These are phyloP conservation scores for Metschnikowia hibisci DNA, from an alignment of 805 yeast species.

Conservation along the genomic window DNA sequence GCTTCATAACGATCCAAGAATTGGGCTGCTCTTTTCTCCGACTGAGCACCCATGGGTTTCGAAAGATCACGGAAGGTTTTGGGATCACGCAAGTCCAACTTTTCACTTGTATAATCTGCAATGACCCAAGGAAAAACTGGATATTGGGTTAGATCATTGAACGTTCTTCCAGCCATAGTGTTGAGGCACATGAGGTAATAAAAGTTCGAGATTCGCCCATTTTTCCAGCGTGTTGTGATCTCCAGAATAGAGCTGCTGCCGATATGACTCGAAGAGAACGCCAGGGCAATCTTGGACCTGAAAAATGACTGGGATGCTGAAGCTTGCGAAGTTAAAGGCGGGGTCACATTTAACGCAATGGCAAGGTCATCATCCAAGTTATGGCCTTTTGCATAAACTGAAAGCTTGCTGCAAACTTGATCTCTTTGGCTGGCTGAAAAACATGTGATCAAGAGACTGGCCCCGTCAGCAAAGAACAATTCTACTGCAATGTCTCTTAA, in stretches of 20 bases:
- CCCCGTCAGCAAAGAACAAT: constrained; percentile 68
- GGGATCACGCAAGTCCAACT: constrained; percentile 61
- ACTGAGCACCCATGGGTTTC: constrained; percentile 92
- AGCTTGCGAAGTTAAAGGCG: constrained; percentile 19
- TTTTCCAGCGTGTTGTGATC: constrained; percentile 69
- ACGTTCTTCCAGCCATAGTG: constrained; percentile 83
- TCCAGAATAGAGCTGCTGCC: constrained; percentile 15
- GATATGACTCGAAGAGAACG: constrained; percentile 32
- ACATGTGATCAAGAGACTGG: constrained; percentile 66
- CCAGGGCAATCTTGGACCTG: constrained; percentile 30
- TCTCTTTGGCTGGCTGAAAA: constrained; percentile 53
- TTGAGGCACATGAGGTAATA: constrained; percentile 76
- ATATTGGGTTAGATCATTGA: constrained; percentile 84
- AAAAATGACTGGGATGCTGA: constrained; percentile 16
- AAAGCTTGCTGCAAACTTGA: constrained; percentile 46
- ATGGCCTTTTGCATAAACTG: constrained; percentile 45
- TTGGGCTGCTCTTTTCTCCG: constrained; percentile 51
- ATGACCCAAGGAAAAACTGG: constrained; percentile 92
- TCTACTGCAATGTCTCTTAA: constrained; percentile 80
- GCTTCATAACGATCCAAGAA: constrained; percentile 75
- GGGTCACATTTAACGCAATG: constrained; percentile 50
- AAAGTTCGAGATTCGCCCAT: constrained; percentile 78
- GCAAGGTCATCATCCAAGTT: constrained; percentile 53
- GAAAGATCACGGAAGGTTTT: constrained; percentile 67
- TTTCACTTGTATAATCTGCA: constrained; percentile 72